Evolutionary conservation across 306 rosid species (phyloP).

Genomic region (Castanopsis chinensis): DNA sequence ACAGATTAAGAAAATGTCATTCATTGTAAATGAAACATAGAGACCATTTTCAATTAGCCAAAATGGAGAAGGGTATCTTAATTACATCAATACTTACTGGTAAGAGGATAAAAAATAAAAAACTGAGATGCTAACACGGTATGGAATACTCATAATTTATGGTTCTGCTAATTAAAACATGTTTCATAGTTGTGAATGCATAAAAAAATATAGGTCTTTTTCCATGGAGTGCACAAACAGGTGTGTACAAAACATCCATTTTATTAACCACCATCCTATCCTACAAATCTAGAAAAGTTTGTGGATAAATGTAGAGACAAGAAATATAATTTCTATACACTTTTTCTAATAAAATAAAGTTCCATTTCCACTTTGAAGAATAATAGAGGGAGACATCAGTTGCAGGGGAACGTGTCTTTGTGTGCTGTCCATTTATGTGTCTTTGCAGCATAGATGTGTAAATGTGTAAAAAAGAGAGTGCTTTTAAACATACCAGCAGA

Average conservation of each 20-base stretch:
- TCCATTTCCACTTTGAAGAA: neutral
- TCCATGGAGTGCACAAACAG: neutral
- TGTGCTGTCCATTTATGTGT: neutral
- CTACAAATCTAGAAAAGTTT: neutral
- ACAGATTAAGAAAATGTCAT: constrained; percentile 1
- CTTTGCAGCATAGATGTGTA: neutral
- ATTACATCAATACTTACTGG: neutral
- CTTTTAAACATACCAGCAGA: neutral
- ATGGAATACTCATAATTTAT: neutral
- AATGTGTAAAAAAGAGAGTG: neutral
- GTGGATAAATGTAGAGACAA: neutral
- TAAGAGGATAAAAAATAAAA: neutral
- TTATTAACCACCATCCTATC: neutral
- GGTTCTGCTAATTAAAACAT: neutral
- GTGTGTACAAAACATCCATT: neutral
- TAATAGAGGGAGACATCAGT: neutral
- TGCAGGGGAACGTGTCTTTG: neutral
- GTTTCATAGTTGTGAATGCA: neutral
- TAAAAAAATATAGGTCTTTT: neutral
- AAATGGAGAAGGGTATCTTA: neutral
- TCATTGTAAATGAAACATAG: neutral
- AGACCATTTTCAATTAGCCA: neutral
- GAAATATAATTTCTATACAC: neutral
- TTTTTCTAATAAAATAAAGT: too few species aligned
- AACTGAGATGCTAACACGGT: neutral